Percentiles rank a stretch among this genome's conserved stretches.
These are phyloP conservation scores for Penicillium rolfsii DNA, from an alignment of 2,329 filamentous ascomycete genomes.

Conservation along the genomic window DNA sequence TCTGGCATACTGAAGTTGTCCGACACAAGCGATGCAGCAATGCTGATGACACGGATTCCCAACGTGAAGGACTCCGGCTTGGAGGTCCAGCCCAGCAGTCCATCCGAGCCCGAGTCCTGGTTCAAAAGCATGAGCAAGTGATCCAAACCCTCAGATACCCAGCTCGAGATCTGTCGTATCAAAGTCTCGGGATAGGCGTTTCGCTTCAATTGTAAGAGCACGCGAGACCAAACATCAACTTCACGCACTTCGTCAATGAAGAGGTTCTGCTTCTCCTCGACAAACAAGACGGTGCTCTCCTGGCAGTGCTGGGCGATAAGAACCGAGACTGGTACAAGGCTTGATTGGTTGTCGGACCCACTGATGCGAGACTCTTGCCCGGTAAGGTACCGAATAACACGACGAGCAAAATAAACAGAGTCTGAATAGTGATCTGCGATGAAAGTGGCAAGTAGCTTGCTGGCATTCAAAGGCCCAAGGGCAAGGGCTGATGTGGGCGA, in stretches of 20 bases:
- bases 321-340: slow-evolving; percentile 31
- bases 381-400: slow-evolving; percentile 46
- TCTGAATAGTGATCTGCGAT: slow-evolving; percentile 39
- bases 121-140: slow-evolving; percentile 34
- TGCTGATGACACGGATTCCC: slow-evolving; percentile 44
- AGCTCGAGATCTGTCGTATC: slow-evolving; percentile 31
- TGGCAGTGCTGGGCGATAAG: slow-evolving; percentile 40
- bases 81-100: slow-evolving; percentile 72
- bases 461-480: slow-evolving; percentile 55
- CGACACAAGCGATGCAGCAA: slow-evolving; percentile 41
- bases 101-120: slow-evolving; percentile 54
- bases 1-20: slow-evolving; percentile 23
- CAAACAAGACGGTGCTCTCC: slow-evolving; percentile 66
- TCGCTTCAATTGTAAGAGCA: slow-evolving; percentile 47
- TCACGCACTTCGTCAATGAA: slow-evolving; percentile 83
- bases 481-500: slow-evolving; percentile 35
- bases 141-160: slow-evolving; percentile 40
- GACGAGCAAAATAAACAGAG: slow-evolving; percentile 39
- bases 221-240: slow-evolving; percentile 66
- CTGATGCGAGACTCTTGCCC: slow-evolving; percentile 35
- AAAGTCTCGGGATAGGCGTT: slow-evolving; percentile 28
- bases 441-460: slow-evolving; percentile 44
- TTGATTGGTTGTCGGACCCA: slow-evolving; percentile 18
- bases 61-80: slow-evolving; percentile 66
- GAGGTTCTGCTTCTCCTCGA: slow-evolving; percentile 90